Base-by-base conservation (phyloP, 176 grass and related monocot species). In the Canna indica region DNA sequence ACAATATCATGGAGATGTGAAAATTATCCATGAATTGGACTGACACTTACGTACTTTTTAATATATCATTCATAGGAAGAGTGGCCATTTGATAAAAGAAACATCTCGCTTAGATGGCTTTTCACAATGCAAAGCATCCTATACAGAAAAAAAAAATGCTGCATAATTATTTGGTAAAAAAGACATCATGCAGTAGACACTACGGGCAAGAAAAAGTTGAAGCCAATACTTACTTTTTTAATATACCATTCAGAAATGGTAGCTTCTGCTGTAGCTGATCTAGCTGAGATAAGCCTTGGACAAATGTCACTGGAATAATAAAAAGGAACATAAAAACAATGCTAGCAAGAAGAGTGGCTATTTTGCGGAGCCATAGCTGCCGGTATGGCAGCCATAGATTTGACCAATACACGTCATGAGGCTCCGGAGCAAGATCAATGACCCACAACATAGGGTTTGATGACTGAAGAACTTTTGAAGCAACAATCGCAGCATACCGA, bases 341-440 rank as follows among this genome's bases (percentile, higher is more conserved):
- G 81, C 80, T 80, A 53, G 80, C 78, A 32, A 90, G 69, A 81
- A 97, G 83, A 31, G 86, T 97, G 73, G 68, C 77, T 77, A 90
- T 87, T 47, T 60, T 79, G 38, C 88, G 84, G 69, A 97, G 75
- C 93, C 88, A 97, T 58, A 97, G 70, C 66, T 89, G 84, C 65
- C 65, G 83, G 74, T 90, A 91, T 4, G 93, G 88, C 70, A 97
- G 69, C 93, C 93, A 97, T 80, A 97, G 86, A 82, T 91, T 97
- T 47, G 93, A 97, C 93, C 93, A 92, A 34, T 90, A 97, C 45
- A 97, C 59, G 45, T 97, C 93, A 36, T 97, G 77, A 9, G 68
- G 93, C 75, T 88, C 86, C 57, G 93, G 88, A 78, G 93, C 93
- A 69, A 83, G 64, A 79, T 77, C 68, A 56, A 72, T 91, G 54